Evolutionary conservation across 345 rosid genomes (phyloP), one percentile per base, ranked within the genome.

Genomic region (Geranium brycei): DNA sequence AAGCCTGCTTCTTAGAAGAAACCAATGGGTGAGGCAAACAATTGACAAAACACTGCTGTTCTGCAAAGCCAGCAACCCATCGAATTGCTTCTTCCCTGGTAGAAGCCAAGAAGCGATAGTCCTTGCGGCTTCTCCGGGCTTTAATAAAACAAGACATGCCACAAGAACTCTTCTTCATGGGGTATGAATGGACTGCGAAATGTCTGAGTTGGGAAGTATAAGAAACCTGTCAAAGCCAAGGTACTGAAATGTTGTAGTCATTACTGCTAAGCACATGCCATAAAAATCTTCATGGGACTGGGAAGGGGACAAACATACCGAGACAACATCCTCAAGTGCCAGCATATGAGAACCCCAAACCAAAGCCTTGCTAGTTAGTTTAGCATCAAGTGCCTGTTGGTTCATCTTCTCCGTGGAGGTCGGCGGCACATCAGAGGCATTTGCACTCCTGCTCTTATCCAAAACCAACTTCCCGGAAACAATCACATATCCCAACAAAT

Each of bases 21-120:
- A 76, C 82, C 79, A 91, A 66, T 47, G 99, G 97, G 71, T 88
- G 96, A 38, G 97, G 96, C 80, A 93, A 79, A 72, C 86, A 88
- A 77, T 93, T 90, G 60, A 90, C 79, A 68, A 82, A 93, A 65
- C 95, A 93, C 47, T 93, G 96, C 69, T 85, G 97, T 79, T 93
- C 97, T n/a, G 88, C 99, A 77, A 93, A 93, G 62, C 86, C 88
- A 68, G 96, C 99, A 56, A 93, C 99, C 99, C 97, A 93, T 60
- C 85, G 91, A 75, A 90, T 81, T 53, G 97, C 97, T 71, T 88
- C 99, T 72, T 90, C 91, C 31, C 73, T 79, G 53, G 75, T 85
- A 61, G 92, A 74, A 60, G 97, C 85, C 64, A 90, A 51, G 71
- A 93, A 90, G 61, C 91, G 85, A 69, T 84, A 85, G 76, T 93